Evolutionary conservation across 805 yeast species (phyloP), one percentile per base, ranked within the genome.

Genomic region (Torulaspora franciscae): DNA sequence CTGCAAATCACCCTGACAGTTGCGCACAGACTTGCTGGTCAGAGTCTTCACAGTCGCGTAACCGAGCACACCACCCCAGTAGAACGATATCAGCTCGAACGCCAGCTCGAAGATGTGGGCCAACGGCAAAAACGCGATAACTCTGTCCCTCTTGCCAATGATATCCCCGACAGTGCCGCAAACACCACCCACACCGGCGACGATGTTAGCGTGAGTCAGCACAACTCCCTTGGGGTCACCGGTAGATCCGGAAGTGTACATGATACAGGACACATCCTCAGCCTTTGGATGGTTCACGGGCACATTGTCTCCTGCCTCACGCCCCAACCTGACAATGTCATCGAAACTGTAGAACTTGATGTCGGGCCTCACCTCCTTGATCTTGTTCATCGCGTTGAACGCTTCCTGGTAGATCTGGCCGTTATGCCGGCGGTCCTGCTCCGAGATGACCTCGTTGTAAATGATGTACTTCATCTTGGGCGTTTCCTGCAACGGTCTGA

Each of bases 91-190:
- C 59, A 89, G 72, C 72, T 93, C 99, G 53, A 93, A 89, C 3
- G 80, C 87, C 67, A 88, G 74, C 71, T 93, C 99, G 57, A 93
- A 86, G 57, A 93, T 93, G 63, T 93, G 99, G 7, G 99, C 99
- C 60, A 93, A 76, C 9, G 99, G 99, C 64, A 93, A 77, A 66
- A 91, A 90, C 13, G 90, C 83, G 66, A 93, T 80, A 51, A 91
- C 70, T 55, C 88, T 76, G 68, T 93, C 98, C 28, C 66, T 66
- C 17, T 69, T 68, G 46, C 59, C 68, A 42, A 88, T 77, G 15
- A 68, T 67, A 45, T 78, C 71, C 36, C 74, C 73, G 42, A 88
- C 81, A 57, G 77, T 75, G 35, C 79, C 71, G 23, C 83, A 65
- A 46, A 86, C 80, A 70, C 99, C 99, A 47, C 83, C 93, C 28